Percentiles rank a stretch among this genome's conserved stretches.
phyloP scores from a whole-genome alignment of 768 basidiomycete genomes.

The Calocybe gangraenosa region DNA sequence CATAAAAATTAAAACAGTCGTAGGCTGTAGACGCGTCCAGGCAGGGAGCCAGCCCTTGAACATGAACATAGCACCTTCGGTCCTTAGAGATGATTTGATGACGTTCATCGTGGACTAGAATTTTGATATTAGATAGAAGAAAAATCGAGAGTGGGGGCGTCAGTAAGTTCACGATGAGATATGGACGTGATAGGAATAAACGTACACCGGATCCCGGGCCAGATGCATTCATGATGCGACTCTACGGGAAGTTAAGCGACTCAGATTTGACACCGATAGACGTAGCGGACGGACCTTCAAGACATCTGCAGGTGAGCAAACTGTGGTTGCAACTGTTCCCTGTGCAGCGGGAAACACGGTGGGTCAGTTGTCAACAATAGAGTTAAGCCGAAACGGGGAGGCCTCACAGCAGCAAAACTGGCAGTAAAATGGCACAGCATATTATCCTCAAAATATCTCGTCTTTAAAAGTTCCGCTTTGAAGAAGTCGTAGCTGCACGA shows the following conservation, averaged over 20 bases:
- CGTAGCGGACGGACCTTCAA: conserved; percentile 46
- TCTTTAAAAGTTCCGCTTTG: conserved; percentile 77
- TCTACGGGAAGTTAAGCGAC: conserved; percentile 29
- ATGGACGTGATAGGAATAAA: conserved; percentile 14
- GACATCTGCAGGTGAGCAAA: conserved; percentile 87
- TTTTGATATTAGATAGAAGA: background rate
- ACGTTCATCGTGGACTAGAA: conserved; percentile 72
- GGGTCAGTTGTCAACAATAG: background rate
- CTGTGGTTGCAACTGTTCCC: conserved; percentile 87
- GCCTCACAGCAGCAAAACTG: conserved; percentile 75
- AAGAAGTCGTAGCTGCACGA: conserved; percentile 79
- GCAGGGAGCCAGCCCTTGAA: conserved; percentile 91
- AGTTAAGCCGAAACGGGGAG: background rate
- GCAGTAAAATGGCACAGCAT: conserved; percentile 82
- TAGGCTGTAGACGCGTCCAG: conserved; percentile 82
- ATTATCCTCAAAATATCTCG: conserved; percentile 73
- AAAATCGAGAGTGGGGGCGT: too few species aligned
- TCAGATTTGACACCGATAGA: background rate
- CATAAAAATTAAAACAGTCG: conserved; percentile 84
- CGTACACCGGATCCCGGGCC: conserved; percentile 74
- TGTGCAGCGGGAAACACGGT: conserved; percentile 17
- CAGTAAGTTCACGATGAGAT: too few species aligned
- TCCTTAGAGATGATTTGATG: conserved; percentile 62
- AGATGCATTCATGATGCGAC: conserved; percentile 86
- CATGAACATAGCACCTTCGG: conserved; percentile 85